Evolutionary conservation across 495 filamentous ascomycete species (phyloP).

Genomic region (Tricharina praecox): DNA sequence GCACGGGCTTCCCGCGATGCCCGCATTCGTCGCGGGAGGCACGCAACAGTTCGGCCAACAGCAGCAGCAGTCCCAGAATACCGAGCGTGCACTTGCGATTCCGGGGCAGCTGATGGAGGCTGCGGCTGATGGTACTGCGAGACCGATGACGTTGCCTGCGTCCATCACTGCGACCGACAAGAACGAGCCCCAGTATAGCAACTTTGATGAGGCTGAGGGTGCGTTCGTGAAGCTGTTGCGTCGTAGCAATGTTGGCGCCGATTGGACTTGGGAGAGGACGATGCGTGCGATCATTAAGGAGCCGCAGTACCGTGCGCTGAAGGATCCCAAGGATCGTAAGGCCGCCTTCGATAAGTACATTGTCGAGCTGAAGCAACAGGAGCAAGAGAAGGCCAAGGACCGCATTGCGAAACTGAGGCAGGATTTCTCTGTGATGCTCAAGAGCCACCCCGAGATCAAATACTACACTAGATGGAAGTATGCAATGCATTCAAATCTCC

Average conservation of each 20-base stretch:
- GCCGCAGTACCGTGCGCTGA: slow-evolving; percentile 80
- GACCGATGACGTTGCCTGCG: slow-evolving; percentile 20
- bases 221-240: slow-evolving; percentile 86
- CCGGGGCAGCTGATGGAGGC: slow-evolving; percentile 21
- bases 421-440: slow-evolving; percentile 92
- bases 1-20: not conserved
- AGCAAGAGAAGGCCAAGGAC: slow-evolving; percentile 90
- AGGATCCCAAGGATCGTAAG: slow-evolving; percentile 84
- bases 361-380: slow-evolving; percentile 73
- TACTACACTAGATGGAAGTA: slow-evolving; percentile 89
- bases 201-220: slow-evolving; percentile 77
- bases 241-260: slow-evolving; percentile 64
- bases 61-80: slow-evolving; percentile 22
- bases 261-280: slow-evolving; percentile 85
- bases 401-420: slow-evolving; percentile 79
- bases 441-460: slow-evolving; percentile 92
- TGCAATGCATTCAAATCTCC: slow-evolving; percentile 1
- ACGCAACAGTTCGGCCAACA: too few relatives aligned
- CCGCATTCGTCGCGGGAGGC: slow-evolving; percentile 24
- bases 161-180: slow-evolving; percentile 27
- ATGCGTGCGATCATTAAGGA: slow-evolving; percentile 84
- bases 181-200: slow-evolving; percentile 68
- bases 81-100: slow-evolving; percentile 25
- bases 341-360: slow-evolving; percentile 91
- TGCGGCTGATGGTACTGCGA: slow-evolving; percentile 13